Base-by-base conservation (phyloP, 192 early-diverging fungal species). In the Coemansia sp. region DNA sequence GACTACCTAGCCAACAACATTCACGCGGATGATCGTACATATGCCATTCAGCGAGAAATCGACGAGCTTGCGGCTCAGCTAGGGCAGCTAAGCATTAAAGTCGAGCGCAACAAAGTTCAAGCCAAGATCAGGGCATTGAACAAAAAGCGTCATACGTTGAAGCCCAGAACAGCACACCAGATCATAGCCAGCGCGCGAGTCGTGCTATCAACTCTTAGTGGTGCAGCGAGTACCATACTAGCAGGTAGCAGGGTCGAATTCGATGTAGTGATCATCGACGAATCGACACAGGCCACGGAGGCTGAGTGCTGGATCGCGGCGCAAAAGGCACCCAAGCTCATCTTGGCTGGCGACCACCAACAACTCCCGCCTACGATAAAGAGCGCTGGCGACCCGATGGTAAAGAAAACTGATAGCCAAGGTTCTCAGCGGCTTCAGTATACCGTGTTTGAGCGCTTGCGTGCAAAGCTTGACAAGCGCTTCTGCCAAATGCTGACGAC, bases 221-320 rank as follows among this genome's bases (percentile, higher is more conserved):
- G 93, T 5, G 83, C 85, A 6, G 89, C 73, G 1, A 64, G 77
- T 11, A 79, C 51, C 2, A 62, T 63, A 5, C 31, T 81, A 23
- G 40, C 55, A 34, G 35, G 9, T 5, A 39, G n/a, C 50, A 76
- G 79, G 9, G 69, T 87, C 36, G 65, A 84, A 34, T 97, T 94
- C 72, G 94, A 95, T 66, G 86, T 89, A 0, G 89, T 94, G 0
- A 73, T 97, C 18, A 92, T 97, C 57, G 95, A 97, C 66, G 95
- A 97, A 71, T 91, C 91, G 0, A 89, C 90, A 1, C 95, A 97
- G 71, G 92, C 92, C 8, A 56, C 88, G 14, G 91, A 92, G 72
- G 86, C 79, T 23, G 95, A 97, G 79, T 91, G 91, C 67, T 97
- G 94, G 93, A 90, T 95, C 50, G 92, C 95, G 2, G 84, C 93